Evolutionary conservation across 169 alveolate genomes (phyloP).

Genomic region (Plasmodium billcollinsi): DNA sequence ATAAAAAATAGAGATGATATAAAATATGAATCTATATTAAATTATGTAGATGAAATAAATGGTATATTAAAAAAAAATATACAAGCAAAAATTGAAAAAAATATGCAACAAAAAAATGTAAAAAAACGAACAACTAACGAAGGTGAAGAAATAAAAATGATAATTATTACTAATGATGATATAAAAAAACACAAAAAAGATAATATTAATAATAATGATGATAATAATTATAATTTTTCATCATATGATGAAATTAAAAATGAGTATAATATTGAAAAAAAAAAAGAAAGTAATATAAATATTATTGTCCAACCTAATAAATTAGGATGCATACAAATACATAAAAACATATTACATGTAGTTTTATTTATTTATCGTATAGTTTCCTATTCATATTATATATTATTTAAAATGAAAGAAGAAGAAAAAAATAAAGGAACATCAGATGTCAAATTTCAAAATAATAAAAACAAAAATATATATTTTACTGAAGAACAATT

Average conservation of each 20-base stretch:
- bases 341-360: constrained; percentile 38
- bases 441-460: background rate
- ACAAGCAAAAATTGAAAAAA: constrained; percentile 16
- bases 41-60: constrained; percentile 39
- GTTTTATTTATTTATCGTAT: constrained; percentile 43
- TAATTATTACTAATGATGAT: background rate
- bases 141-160: background rate
- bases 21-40: constrained; percentile 1
- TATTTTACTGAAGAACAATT: constrained; percentile 19
- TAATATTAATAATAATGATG: background rate
- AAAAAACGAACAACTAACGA: background rate
- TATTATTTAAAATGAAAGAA: constrained; percentile 27
- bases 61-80: constrained; percentile 5
- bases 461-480: background rate
- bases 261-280: background rate
- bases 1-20: constrained; percentile 18
- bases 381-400: constrained; percentile 29
- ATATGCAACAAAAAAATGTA: constrained; percentile 5
- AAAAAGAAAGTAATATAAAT: constrained; percentile 7
- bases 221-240: background rate
- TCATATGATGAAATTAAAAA: background rate
- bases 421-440: background rate
- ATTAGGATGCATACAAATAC: constrained; percentile 49
- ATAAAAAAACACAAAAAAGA: background rate
- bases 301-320: constrained; percentile 14